phyloP scores from a whole-genome alignment of 257 asterid species.

The Ocimum tenuiflorum region DNA sequence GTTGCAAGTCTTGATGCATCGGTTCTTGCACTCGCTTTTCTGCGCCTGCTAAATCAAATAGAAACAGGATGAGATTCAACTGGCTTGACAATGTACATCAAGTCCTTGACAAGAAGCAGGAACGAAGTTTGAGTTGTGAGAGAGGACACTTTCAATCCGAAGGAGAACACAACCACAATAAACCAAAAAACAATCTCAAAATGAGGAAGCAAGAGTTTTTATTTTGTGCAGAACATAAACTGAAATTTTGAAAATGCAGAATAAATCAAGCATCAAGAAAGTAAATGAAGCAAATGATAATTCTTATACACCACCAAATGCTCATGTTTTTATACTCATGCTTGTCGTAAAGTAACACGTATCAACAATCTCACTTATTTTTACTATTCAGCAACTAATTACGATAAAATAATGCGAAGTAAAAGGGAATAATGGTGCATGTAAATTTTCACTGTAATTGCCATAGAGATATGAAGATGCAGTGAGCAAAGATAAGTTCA shows the following conservation, averaged over 20 bases:
- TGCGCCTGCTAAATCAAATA: constrained; percentile 41
- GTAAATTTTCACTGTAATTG: background rate
- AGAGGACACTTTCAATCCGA: background rate
- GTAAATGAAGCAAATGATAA: too few relatives aligned
- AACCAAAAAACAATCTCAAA: too few relatives aligned
- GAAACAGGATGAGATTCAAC: constrained; percentile 9
- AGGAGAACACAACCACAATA: background rate
- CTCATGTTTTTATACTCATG: too few relatives aligned
- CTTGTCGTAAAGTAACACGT: too few relatives aligned
- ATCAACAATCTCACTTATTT: background rate
- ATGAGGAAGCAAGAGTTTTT: too few relatives aligned
- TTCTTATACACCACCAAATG: too few relatives aligned
- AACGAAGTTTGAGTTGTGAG: background rate
- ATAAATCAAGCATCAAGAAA: background rate
- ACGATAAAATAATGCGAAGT: too few relatives aligned
- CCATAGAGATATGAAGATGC: background rate
- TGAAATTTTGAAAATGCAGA: background rate
- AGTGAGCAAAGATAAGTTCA: background rate
- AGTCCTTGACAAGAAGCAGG: background rate
- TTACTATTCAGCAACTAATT: too few relatives aligned
- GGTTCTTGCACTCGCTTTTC: constrained; percentile 27
- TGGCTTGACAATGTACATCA: background rate
- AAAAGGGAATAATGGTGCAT: too few relatives aligned
- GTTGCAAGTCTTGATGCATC: constrained; percentile 34
- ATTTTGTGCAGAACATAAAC: too few relatives aligned